A percentile compares a stretch with the other conserved stretches of the same genome.
phyloP scores from a whole-genome alignment of 768 basidiomycete genomes.

The Punctularia strigosozonata region DNA sequence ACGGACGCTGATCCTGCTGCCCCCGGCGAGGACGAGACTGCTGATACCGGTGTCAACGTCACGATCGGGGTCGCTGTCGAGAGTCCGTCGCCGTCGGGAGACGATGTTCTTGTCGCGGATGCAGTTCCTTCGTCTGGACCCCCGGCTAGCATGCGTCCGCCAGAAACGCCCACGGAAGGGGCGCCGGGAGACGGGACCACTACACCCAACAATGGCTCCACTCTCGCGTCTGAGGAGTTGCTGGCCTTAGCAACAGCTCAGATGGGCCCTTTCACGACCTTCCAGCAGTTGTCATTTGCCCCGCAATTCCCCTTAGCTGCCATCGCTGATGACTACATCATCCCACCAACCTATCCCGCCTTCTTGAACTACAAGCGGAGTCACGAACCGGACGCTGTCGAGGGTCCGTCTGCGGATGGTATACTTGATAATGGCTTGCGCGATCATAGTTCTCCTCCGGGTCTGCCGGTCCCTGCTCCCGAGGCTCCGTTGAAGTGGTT shows the following conservation, averaged over 20 bases:
- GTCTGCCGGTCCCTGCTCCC: constrained; percentile 60
- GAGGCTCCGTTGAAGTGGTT: constrained; percentile 67
- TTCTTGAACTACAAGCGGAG: constrained; percentile 60
- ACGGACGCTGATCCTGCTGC: constrained; percentile 32
- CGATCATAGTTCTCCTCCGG: constrained; percentile 75
- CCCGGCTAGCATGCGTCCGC: constrained; percentile 7
- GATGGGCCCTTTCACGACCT: constrained; percentile 80
- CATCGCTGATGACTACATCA: constrained; percentile 84
- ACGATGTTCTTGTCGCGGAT: constrained; percentile 27
- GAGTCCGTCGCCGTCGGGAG: constrained; percentile 20
- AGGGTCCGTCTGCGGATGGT: no score
- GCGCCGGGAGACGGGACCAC: no score
- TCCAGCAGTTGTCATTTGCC: constrained; percentile 80
- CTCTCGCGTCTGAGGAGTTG: constrained; percentile 52
- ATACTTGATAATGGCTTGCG: no score
- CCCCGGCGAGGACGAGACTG: constrained; percentile 38
- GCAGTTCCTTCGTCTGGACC: constrained; percentile 29
- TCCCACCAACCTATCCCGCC: constrained; percentile 79
- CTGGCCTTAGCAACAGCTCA: constrained; percentile 55
- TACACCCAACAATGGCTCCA: constrained; percentile 22
- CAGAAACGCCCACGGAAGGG: constrained; percentile 18
- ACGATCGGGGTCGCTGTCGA: constrained; percentile 50
- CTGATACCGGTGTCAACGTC: constrained; percentile 22
- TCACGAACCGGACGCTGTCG: constrained; percentile 51
- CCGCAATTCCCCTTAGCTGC: constrained; percentile 82